These are phyloP conservation scores for Pinus tabuliformis DNA, from an alignment of 75 land plant genomes.

Conservation along the genomic window DNA sequence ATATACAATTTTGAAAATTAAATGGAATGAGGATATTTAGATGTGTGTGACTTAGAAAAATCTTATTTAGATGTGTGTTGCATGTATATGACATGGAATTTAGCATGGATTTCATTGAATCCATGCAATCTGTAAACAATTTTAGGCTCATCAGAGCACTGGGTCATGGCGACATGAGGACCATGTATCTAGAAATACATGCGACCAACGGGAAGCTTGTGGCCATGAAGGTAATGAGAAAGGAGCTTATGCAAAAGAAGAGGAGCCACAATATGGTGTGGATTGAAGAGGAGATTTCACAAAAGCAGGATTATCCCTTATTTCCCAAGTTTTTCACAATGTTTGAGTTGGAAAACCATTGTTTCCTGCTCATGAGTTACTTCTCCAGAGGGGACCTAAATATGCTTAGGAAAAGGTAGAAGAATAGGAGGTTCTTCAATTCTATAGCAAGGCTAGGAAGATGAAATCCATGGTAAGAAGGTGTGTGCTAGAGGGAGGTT, in stretches of 20 bases:
- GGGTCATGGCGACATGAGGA: constrained; percentile 41
- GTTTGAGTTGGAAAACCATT: constrained; percentile 20
- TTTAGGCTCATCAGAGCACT: constrained; percentile 20
- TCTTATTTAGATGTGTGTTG: too few species aligned
- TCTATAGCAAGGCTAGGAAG: constrained; percentile 13
- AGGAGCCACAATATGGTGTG: constrained; percentile 13
- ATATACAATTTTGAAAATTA: too few species aligned
- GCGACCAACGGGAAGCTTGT: constrained; percentile 6
- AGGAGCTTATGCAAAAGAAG: constrained; percentile 20
- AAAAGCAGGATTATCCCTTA: constrained; percentile 20
- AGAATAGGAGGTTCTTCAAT: constrained; percentile 11
- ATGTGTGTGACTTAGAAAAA: too few species aligned
- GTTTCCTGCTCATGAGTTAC: constrained; percentile 21
- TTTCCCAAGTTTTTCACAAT: constrained; percentile 14
- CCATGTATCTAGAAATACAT: constrained; percentile 27
- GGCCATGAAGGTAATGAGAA: constrained; percentile 39
- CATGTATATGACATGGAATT: background rate
- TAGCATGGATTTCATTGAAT: background rate
- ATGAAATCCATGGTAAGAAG: too few species aligned
- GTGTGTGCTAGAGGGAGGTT: too few species aligned
- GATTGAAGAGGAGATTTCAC: constrained; percentile 15
- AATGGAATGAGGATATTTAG: too few species aligned
- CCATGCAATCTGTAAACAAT: constrained; percentile 7
- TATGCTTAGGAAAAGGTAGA: constrained; percentile 15
- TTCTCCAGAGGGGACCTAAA: constrained; percentile 34